Evolutionary conservation across 2,329 filamentous ascomycete species (phyloP), one percentile per base, ranked within the genome.

Genomic region (Pleurostoma richardsiae): DNA sequence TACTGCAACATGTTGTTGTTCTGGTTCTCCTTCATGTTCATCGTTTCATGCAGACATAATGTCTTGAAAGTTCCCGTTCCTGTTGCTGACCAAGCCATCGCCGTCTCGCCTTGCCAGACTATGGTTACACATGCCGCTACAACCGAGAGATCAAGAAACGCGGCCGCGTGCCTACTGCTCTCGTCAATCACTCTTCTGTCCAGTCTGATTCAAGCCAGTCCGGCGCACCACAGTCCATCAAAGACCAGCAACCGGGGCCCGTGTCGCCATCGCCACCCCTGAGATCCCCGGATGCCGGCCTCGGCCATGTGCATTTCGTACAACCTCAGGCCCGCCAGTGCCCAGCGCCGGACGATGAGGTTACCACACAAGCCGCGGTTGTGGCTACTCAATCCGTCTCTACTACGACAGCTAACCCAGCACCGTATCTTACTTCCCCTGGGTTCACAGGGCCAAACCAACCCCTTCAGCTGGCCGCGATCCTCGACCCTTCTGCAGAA

Each of bases 111-210:
- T 10, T 26, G 38, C 6, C 36, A 67, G 66, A 69, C 39, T 68
- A 69, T 50, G 64, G 63, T 5, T 67, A 68, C 43, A 56, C 58
- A 19, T 69, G 66, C 45, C 57, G 58, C 11, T 69, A 69, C 45
- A 63, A 65, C 30, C 60, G 66, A 27, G 56, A 64, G 36, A 55
- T 68, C 27, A 67, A 66, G 54, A 68, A 67, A 46, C 55, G 66
- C 28, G 66, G 66, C 5, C 62, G 66, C 8, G 52, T 61, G 27
- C 65, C 64, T 33, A 49, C 40, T 8, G 27, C 26, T 38, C 26
- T 41, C 45, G 11, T 29, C 38, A 31, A 46, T 38, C 19, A 19
- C 19, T 29, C 41, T 42, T 28, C 44, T n/a, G 46, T 36, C 40
- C 46, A 45, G 27, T 47, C 45, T 3, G 51, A 53, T 28, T 43